phyloP scores from a whole-genome alignment of 1,284 basidiomycete species.

The Marasmius tenuissimus region DNA sequence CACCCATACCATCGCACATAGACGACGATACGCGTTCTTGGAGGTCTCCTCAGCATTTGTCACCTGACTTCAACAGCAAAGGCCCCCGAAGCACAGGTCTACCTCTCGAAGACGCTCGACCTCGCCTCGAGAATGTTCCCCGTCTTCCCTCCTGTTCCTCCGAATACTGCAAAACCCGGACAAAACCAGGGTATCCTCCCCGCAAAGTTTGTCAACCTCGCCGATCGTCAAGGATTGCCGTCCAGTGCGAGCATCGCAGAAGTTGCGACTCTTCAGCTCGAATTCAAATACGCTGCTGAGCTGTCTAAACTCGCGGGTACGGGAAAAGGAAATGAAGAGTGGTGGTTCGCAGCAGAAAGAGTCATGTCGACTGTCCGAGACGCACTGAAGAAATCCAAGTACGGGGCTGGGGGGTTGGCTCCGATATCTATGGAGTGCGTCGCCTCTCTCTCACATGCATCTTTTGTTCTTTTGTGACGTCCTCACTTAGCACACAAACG shows the following conservation, averaged over 20 bases:
- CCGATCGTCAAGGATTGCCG: constrained; percentile 39
- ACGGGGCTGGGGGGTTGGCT: constrained; percentile 38
- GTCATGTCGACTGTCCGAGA: constrained; percentile 62
- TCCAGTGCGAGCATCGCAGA: constrained; percentile 65
- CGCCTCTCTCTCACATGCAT: background rate
- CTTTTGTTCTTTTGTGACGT: constrained; percentile 23
- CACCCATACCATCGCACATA: background rate
- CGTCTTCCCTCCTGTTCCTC: constrained; percentile 5
- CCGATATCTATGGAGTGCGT: constrained; percentile 77
- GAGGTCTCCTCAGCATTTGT: constrained; percentile 15
- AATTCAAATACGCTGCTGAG: constrained; percentile 70
- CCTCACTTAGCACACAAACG: constrained; percentile 41
- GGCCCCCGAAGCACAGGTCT: constrained; percentile 11
- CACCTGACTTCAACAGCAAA: constrained; percentile 12
- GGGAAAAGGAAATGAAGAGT: constrained; percentile 46
- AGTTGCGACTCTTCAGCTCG: constrained; percentile 63
- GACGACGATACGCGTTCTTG: constrained; percentile 18
- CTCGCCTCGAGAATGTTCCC: constrained; percentile 15
- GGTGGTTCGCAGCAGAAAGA: constrained; percentile 67
- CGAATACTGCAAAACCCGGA: too few species aligned
- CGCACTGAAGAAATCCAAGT: constrained; percentile 51
- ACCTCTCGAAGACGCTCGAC: constrained; percentile 14
- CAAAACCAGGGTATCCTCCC: constrained; percentile 16
- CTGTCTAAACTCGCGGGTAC: constrained; percentile 34
- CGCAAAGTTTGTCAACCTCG: constrained; percentile 12